Conservation (phyloP, 495 filamentous ascomycete species). For the Penicillium pancosmium region DNA sequence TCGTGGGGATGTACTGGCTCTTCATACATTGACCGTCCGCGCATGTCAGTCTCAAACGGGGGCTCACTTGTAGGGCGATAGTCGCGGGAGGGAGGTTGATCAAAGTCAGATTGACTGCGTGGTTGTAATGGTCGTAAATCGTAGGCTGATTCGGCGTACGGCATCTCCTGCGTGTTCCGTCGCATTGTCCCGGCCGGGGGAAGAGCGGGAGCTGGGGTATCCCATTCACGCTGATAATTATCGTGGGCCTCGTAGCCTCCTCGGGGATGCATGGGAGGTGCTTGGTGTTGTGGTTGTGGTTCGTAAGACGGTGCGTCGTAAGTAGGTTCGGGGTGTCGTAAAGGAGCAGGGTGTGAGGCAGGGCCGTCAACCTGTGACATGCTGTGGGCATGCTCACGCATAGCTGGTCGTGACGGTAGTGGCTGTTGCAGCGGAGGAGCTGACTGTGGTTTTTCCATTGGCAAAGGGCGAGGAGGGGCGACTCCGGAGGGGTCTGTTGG, state of each 20-base stretch:
- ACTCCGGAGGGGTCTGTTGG: slow-evolving; percentile 68
- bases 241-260: slow-evolving; percentile 35
- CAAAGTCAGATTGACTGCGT: slow-evolving; percentile 35
- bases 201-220: slow-evolving; percentile 22
- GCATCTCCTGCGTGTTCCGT: slow-evolving; percentile 27
- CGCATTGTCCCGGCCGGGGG: slow-evolving; percentile 18
- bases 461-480: slow-evolving; percentile 25
- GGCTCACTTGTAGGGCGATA: slow-evolving; percentile 30
- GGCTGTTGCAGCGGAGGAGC: slow-evolving; percentile 31
- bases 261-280: slow-evolving; percentile 19
- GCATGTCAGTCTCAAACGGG: slow-evolving; percentile 21
- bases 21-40: slow-evolving; percentile 18
- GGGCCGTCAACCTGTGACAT: slow-evolving; percentile 20
- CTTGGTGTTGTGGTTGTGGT: slow-evolving; percentile 13
- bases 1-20: slow-evolving; percentile 18
- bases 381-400: slow-evolving; percentile 28
- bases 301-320: slow-evolving; percentile 30
- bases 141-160: slow-evolving; percentile 23
- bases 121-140: slow-evolving; percentile 29
- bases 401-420: slow-evolving; percentile 25
- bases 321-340: slow-evolving; percentile 27
- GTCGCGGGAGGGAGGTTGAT: slow-evolving; percentile 30
- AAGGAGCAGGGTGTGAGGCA: slow-evolving; percentile 23
- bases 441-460: slow-evolving; percentile 30
- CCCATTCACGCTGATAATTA: slow-evolving; percentile 36